Conservation (phyloP, 495 filamentous ascomycete species). For the Trichoderma gamsii region DNA sequence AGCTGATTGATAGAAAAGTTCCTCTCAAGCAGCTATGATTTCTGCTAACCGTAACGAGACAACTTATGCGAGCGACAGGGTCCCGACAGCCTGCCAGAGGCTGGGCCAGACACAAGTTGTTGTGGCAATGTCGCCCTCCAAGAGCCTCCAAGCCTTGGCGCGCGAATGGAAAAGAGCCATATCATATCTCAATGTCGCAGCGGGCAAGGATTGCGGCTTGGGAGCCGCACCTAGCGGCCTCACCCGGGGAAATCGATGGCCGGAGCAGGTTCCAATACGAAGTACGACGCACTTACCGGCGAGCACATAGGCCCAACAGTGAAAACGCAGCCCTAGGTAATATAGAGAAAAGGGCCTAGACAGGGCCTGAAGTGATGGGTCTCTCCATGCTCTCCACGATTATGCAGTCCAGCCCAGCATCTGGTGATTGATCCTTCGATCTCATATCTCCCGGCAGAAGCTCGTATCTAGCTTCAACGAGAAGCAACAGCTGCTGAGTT, state of each 20-base stretch:
- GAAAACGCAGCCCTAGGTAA: background rate
- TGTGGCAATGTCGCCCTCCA: constrained; percentile 2
- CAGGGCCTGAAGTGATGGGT: background rate
- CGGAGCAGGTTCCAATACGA: background rate
- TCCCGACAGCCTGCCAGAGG: background rate
- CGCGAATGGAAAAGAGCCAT: background rate
- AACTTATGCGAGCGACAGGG: background rate
- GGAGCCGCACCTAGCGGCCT: background rate
- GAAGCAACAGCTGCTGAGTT: background rate
- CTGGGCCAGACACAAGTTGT: background rate
- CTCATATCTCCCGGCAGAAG: background rate
- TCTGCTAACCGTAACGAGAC: background rate
- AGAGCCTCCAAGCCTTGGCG: background rate
- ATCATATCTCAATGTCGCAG: background rate
- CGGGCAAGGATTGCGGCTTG: background rate
- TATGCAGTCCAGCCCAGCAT: background rate
- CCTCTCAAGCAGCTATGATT: background rate
- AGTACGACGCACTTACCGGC: background rate
- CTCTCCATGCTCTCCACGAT: background rate
- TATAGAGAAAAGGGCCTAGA: background rate
- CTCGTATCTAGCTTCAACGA: background rate
- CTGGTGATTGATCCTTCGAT: constrained; percentile 9
- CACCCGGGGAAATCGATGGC: background rate
- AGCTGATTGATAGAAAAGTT: constrained; percentile 5
- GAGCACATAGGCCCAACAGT: background rate